Base-by-base conservation (phyloP, 2,329 filamentous ascomycete genomes). In the Penicillium digitatum region DNA sequence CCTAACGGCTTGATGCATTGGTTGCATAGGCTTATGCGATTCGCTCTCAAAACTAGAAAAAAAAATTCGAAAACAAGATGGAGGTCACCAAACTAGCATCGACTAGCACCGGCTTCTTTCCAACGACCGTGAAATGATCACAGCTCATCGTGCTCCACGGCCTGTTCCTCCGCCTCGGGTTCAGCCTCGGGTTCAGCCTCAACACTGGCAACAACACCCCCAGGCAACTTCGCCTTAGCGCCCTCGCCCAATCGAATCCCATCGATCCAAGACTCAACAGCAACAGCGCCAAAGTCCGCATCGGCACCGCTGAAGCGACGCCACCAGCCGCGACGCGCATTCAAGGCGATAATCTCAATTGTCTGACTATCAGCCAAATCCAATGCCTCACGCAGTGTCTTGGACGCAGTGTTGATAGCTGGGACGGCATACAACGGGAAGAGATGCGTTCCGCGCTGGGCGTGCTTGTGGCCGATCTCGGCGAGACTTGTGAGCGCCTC, bases 221-320 rank as follows among this genome's bases (percentile, higher is more conserved):
- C 81, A 0, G 89, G 88, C 39, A 94, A 72, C 76, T 86, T 89
- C 66, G 85, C 81, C 80, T 93, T 96, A 56, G 82, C 76, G 2
- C 90, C 88, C 69, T 97, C 93, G 49, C 92, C 90, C 79, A 99
- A 82, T 35, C 90, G 86, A 59, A 97, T 90, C n/a, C 84, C 81
- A 67, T 99, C 94, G 56, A 99, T 84, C 90, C 93, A 99, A 58
- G 78, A 77, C 76, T 96, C 90, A 29, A 99, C 77, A 26, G 81
- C 82, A 51, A 82, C 78, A 24, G 79, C 69, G 3, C 66, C 62
- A 43, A 67, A 74, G 52, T 82, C 83, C 42, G 27, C 49, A 38
- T 85, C 85, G 16, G 74, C 71, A 9, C 74, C 72, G 45, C 83
- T 76, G 71, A 89, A 94, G 55, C 82, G 83, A 66, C 88, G 87